Base-by-base conservation (phyloP, 768 basidiomycete species). In the Tephrocybe sp. region DNA sequence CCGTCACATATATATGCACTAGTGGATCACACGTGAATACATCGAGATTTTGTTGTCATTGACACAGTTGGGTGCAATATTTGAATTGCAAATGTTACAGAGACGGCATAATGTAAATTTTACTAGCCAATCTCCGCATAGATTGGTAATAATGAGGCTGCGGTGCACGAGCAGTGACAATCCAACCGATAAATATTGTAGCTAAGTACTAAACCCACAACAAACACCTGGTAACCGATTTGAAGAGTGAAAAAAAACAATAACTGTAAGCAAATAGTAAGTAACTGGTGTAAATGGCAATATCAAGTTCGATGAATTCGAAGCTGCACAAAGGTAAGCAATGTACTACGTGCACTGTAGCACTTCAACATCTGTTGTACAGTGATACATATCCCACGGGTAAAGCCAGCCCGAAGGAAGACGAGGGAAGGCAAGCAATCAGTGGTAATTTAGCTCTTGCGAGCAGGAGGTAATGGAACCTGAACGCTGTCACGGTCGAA, bases 401-500 rank as follows among this genome's bases (percentile, higher is more conserved):
- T 41, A 30, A 33, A 39, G 30, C 50, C 52, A 52, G 42, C 59
- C 54, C 52, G 38, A 42, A 42, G 39, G 22, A 40, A 45, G 49
- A 50, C 31, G 27, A 54, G 9, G 12, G 46, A 41, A 45, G 31
- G 41, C 10, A 43, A 42, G 48, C 22, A 43, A 30, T 41, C 36
- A 30, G 19, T 33, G 45, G 45, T 7, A n/a, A 34, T 34, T 54
- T 58, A 54, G 34, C 53, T 55, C 30, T 55, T 56, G 16, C 21
- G 56, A 27, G 52, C 44, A 21, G 55, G 49, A 58, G 69, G 53
- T 55, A 66, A 45, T 51, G 55, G 55, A 8, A 57, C 55, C 45
- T 57, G 68, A 15, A 68, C 61, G 42, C 69, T 73, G 46, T 75
- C 74, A 31, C 72, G 70, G 60, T 91, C 86, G 59, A 88, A 90